These are phyloP conservation scores for Circinella umbellata DNA, from an alignment of 371 early-diverging fungal genomes.

Conservation along the genomic window DNA sequence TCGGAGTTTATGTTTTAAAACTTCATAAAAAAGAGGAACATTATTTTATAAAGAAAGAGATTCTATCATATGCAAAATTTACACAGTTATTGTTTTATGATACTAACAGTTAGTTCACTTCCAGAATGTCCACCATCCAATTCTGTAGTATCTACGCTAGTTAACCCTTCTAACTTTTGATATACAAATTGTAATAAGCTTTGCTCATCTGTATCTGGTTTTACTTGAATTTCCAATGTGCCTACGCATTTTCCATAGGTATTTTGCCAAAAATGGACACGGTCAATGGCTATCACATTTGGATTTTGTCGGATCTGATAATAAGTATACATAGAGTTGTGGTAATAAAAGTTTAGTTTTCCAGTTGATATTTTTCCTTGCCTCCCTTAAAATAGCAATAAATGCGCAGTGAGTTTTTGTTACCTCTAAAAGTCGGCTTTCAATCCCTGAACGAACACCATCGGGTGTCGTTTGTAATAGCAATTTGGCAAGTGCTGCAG, in stretches of 20 bases:
- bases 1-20: too few species aligned
- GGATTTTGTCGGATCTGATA: conserved; percentile 51
- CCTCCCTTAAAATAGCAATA: neutral
- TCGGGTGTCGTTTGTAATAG: conserved; percentile 50
- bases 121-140: conserved; percentile 20
- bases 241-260: conserved; percentile 65
- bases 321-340: neutral
- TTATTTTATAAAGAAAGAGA: too few species aligned
- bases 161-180: conserved; percentile 54
- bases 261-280: conserved; percentile 70
- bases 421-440: conserved; percentile 46
- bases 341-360: too few species aligned
- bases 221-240: conserved; percentile 54
- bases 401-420: conserved; percentile 3
- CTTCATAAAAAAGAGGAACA: too few species aligned
- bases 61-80: too few species aligned
- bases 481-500: conserved; percentile 42
- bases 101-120: conserved; percentile 60
- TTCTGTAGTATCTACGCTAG: conserved; percentile 37
- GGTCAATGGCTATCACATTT: conserved; percentile 49
- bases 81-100: conserved; percentile 30
- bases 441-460: conserved; percentile 38
- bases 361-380: too few species aligned
- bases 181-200: conserved; percentile 53
- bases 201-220: conserved; percentile 62